Evolutionary conservation across 2,329 filamentous ascomycete genomes (phyloP).

Genomic region (Colletotrichum sp.): DNA sequence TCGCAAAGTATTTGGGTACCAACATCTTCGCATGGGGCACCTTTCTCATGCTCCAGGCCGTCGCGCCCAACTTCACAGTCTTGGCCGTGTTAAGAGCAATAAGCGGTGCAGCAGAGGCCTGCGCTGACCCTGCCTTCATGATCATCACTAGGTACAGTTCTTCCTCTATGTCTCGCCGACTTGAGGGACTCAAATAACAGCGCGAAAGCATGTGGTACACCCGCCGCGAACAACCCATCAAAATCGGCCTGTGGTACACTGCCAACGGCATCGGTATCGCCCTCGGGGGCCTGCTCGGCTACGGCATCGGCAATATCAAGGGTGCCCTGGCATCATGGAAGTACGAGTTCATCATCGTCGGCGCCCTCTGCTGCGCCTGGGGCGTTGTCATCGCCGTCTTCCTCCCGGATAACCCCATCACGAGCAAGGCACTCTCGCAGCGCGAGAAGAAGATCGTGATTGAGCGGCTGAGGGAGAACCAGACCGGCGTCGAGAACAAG

Average conservation of each 20-base stretch:
- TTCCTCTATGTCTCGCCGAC: neutral
- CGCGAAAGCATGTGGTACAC: neutral
- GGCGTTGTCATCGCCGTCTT: neutral
- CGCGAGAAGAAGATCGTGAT: neutral
- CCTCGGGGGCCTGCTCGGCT: neutral
- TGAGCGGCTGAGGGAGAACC: neutral
- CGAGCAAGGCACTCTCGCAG: neutral
- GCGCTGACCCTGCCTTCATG: neutral
- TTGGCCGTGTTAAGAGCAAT: neutral
- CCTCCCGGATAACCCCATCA: neutral
- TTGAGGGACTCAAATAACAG: neutral
- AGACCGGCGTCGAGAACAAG: neutral
- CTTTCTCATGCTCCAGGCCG: neutral
- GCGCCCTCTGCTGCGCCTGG: neutral
- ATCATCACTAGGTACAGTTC: neutral
- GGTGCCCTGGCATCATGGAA: neutral
- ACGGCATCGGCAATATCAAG: neutral
- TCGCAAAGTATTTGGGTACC: fast-evolving
- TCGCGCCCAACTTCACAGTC: neutral
- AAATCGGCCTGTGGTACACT: neutral
- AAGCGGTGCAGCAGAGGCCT: neutral
- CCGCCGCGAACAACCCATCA: neutral
- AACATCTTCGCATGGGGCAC: neutral
- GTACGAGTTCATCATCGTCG: neutral
- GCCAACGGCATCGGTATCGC: neutral